These are phyloP conservation scores for Monosiga brevicollis DNA, from an alignment of 78 protist genomes.

Conservation along the genomic window DNA sequence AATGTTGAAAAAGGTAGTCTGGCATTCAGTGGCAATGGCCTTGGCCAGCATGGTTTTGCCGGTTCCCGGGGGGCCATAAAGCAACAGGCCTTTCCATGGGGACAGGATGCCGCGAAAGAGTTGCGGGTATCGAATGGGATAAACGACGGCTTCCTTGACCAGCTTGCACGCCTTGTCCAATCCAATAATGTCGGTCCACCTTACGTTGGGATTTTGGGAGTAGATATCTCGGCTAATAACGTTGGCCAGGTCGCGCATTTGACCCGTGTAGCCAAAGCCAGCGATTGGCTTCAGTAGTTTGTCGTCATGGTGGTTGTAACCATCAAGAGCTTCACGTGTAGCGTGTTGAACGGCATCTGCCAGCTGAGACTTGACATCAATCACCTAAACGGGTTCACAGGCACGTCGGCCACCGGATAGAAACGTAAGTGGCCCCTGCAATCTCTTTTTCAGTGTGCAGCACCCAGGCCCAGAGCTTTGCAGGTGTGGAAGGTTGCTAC, in stretches of 20 bases:
- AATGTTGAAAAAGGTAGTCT: slow-evolving; percentile 76
- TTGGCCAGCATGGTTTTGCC: slow-evolving; percentile 50
- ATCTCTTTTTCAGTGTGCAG: no score
- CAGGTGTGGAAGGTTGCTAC: no score
- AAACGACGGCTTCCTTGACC: slow-evolving; percentile 60
- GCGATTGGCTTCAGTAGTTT: not conserved
- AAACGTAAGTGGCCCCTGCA: no score
- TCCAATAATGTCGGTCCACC: slow-evolving; percentile 53
- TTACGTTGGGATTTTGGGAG: slow-evolving; percentile 40
- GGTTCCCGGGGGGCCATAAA: slow-evolving; percentile 54
- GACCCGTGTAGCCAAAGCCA: not conserved
- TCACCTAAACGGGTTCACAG: no score
- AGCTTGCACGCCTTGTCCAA: slow-evolving; percentile 57
- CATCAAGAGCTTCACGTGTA: not conserved
- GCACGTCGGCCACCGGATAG: no score
- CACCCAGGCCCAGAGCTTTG: no score
- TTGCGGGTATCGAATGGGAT: slow-evolving; percentile 68
- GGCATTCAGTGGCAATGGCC: slow-evolving; percentile 81
- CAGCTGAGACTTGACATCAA: not conserved
- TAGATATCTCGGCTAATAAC: slow-evolving; percentile 44
- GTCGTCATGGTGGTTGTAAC: not conserved
- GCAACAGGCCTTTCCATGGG: slow-evolving; percentile 77
- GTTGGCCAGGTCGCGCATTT: not conserved
- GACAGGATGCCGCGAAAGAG: slow-evolving; percentile 44
- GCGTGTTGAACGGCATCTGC: not conserved